A percentile compares a stretch with the other conserved stretches of the same genome.
phyloP scores from a whole-genome alignment of 1,139 yeast genomes.

The Candida pseudocylindracea region DNA sequence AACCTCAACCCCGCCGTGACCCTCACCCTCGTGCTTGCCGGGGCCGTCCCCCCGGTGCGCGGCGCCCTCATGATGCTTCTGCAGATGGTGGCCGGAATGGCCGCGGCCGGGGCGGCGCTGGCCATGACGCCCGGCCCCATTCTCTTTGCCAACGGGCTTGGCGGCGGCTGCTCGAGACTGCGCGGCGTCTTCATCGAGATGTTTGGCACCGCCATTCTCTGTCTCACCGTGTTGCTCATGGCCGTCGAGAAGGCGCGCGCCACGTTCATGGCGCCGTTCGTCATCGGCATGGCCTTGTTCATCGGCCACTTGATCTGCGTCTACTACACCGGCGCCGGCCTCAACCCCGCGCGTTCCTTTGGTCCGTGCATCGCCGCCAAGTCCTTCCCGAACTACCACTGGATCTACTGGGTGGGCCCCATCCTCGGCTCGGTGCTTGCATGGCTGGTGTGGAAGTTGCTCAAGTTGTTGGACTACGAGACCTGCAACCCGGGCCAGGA shows the following conservation, averaged over 20 bases:
- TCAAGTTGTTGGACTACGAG: conserved; percentile 47
- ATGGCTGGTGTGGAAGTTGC: conserved; percentile 39
- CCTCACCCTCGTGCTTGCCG: conserved; percentile 41
- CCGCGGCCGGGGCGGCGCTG: conserved; percentile 78
- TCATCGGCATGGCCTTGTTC: conserved; percentile 65
- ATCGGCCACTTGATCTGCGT: conserved; percentile 68
- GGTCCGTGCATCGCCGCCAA: conserved; percentile 64
- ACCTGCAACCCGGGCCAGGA: conserved; percentile 59
- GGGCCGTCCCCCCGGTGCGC: conserved; percentile 55
- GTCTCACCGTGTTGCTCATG: conserved; percentile 57
- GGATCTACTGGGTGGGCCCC: conserved; percentile 92
- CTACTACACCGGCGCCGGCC: conserved; percentile 79
- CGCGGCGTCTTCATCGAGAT: conserved; percentile 73
- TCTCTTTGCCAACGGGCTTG: conserved; percentile 48
- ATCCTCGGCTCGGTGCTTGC: conserved; percentile 47
- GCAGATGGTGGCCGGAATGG: conserved; percentile 73
- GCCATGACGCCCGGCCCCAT: conserved; percentile 77
- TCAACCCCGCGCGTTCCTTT: conserved; percentile 77
- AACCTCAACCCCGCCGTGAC: conserved; percentile 84
- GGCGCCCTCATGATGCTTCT: conserved; percentile 41
- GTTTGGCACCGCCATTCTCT: conserved; percentile 54
- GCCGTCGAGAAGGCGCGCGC: conserved; percentile 72
- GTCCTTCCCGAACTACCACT: conserved; percentile 61
- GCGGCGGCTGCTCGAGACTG: conserved; percentile 48
- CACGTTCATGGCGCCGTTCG: conserved; percentile 64